Evolutionary conservation across 768 basidiomycete species (phyloP).

Genomic region (Holtermanniella nyarrowii): DNA sequence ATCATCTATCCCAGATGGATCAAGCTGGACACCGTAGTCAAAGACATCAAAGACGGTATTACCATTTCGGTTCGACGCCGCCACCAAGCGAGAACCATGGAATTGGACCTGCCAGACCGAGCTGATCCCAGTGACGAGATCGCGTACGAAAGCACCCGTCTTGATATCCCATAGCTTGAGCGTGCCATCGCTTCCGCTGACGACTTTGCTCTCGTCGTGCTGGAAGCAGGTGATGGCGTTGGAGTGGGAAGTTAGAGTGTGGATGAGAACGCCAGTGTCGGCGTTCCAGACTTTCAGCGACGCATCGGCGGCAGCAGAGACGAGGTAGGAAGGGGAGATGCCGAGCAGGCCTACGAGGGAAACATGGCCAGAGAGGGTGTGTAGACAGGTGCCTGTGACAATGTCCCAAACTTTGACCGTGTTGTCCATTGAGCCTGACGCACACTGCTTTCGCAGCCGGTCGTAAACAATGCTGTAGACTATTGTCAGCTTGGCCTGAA

Average conservation of each 20-base stretch:
- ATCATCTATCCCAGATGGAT: slow-evolving; percentile 20
- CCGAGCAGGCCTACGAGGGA: slow-evolving; percentile 90
- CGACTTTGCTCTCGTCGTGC: slow-evolving; percentile 93
- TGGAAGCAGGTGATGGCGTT: slow-evolving; percentile 99
- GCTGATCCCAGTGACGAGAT: slow-evolving; percentile 78
- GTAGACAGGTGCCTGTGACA: slow-evolving; percentile 64
- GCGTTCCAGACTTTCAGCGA: slow-evolving; percentile 93
- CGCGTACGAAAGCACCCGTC: slow-evolving; percentile 74
- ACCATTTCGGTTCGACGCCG: slow-evolving; percentile 49
- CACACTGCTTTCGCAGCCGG: slow-evolving; percentile 71
- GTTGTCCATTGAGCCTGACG: slow-evolving; percentile 96
- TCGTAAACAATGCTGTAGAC: slow-evolving; percentile 95
- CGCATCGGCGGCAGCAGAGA: slow-evolving; percentile 93
- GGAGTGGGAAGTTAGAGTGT: slow-evolving; percentile 78
- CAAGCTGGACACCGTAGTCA: slow-evolving; percentile 21
- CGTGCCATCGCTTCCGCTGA: slow-evolving; percentile 89
- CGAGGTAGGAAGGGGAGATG: slow-evolving; percentile 76
- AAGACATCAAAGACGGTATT: slow-evolving; percentile 41
- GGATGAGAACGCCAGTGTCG: slow-evolving; percentile 63
- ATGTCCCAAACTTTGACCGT: slow-evolving; percentile 93
- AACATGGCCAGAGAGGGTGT: slow-evolving; percentile 78
- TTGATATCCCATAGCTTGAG: slow-evolving; percentile 96
- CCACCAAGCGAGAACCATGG: slow-evolving; percentile 86
- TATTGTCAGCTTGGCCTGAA: slow-evolving; percentile 37
- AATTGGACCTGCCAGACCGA: slow-evolving; percentile 98